phyloP scores from a whole-genome alignment of 345 rosid genomes.

The Bretschneidera sinensis region DNA sequence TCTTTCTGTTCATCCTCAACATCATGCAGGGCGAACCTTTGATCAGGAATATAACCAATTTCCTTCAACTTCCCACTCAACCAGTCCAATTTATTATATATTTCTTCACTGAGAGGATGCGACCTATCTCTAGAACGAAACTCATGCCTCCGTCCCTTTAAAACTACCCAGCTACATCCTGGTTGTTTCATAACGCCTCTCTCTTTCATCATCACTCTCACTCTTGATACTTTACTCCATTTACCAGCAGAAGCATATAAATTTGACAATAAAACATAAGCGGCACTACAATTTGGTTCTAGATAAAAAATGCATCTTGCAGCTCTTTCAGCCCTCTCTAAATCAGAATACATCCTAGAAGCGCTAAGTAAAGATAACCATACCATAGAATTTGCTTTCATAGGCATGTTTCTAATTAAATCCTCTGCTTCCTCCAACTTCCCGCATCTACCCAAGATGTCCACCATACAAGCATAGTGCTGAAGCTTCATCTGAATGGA shows the following conservation, averaged over 20 bases:
- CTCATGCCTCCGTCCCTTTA: conserved; percentile 45
- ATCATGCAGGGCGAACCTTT: conserved; percentile 53
- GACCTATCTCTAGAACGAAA: conserved; percentile 58
- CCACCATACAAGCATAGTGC: conserved; percentile 75
- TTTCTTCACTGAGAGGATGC: conserved; percentile 34
- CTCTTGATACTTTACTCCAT: conserved; percentile 52
- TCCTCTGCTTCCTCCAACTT: conserved; percentile 62
- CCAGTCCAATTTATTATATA: conserved; percentile 51
- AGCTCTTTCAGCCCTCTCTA: conserved; percentile 61
- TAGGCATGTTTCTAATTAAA: conserved; percentile 39
- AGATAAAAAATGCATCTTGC: conserved; percentile 38
- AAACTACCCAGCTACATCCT: conserved; percentile 59
- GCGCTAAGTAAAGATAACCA: conserved; percentile 82
- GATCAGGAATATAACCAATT: conserved; percentile 54
- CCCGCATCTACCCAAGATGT: conserved; percentile 62
- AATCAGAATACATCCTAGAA: conserved; percentile 49
- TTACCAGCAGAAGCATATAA: conserved; percentile 58
- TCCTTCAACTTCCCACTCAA: conserved; percentile 54
- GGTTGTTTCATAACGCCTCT: conserved; percentile 45
- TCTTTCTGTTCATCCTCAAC: conserved; percentile 69
- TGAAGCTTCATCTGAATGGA: conserved; percentile 34
- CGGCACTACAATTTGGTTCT: conserved; percentile 53
- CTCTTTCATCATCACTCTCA: conserved; percentile 58
- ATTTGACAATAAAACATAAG: conserved; percentile 58
- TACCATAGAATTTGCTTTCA: conserved; percentile 45